phyloP scores from a whole-genome alignment of 176 grass and related monocot genomes.

The Triticum urartu region DNA sequence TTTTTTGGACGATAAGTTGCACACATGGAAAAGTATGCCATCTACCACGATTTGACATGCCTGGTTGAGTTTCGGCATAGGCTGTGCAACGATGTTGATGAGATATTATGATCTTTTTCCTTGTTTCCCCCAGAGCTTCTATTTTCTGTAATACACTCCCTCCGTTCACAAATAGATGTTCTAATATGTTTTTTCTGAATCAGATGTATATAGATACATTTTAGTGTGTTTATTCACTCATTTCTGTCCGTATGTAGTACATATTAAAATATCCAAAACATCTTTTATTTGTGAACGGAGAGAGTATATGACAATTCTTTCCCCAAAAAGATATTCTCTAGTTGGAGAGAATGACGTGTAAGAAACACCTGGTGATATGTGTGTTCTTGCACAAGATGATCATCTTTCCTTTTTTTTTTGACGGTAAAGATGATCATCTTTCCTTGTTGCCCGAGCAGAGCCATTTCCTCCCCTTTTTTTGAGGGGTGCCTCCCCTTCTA shows the following conservation, averaged over 20 bases:
- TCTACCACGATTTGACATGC: neutral
- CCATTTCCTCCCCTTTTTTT: neutral
- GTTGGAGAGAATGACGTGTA: slow-evolving; percentile 38
- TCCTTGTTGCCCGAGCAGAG: neutral
- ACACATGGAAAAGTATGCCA: neutral
- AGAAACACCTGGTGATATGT: slow-evolving; percentile 34
- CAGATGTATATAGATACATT: no score
- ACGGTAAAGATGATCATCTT: neutral
- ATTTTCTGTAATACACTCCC: neutral
- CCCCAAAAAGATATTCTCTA: neutral
- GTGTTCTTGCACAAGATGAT: slow-evolving; percentile 14
- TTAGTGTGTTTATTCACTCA: no score
- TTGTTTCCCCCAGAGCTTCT: slow-evolving; percentile 18
- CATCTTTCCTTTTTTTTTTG: neutral
- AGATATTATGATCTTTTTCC: neutral
- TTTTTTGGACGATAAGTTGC: neutral
- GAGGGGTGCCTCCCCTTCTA: neutral
- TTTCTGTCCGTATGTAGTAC: no score
- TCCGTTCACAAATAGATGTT: no score
- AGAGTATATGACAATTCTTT: neutral
- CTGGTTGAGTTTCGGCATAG: neutral
- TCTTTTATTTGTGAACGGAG: no score
- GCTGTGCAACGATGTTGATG: neutral
- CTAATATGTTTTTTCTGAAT: no score
- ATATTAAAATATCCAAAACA: no score